phyloP scores from a whole-genome alignment of 1,284 basidiomycete species.

The Ceratobasidium theobromae region DNA sequence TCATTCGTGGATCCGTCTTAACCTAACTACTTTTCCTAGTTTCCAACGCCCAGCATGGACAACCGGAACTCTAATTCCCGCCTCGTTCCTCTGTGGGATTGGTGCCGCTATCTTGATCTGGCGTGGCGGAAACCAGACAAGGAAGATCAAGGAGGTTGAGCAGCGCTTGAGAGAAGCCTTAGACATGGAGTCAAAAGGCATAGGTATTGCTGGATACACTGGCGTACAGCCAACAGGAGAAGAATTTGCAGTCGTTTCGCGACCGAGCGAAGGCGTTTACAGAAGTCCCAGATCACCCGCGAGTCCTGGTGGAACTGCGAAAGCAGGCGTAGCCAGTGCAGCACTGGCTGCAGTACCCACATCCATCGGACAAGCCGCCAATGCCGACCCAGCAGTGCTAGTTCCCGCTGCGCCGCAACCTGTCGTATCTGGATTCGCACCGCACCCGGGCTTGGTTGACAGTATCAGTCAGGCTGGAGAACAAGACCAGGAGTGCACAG shows the following conservation, averaged over 20 bases:
- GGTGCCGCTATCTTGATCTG: conserved; percentile 77
- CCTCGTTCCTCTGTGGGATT: conserved; percentile 79
- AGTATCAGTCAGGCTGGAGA: too few relatives aligned
- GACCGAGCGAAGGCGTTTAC: neutral
- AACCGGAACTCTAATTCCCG: conserved; percentile 70
- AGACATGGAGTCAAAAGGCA: conserved; percentile 45
- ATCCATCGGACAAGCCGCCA: conserved; percentile 17
- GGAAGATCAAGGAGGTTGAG: conserved; percentile 72
- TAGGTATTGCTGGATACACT: conserved; percentile 21
- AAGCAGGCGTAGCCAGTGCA: neutral
- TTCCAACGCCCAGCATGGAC: conserved; percentile 50
- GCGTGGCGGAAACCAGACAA: conserved; percentile 74
- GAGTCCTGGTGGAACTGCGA: neutral
- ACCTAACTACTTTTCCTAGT: conserved; percentile 13
- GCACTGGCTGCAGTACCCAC: neutral
- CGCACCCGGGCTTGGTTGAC: conserved; percentile 14
- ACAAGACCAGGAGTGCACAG: too few relatives aligned
- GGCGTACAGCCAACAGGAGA: conserved; percentile 25
- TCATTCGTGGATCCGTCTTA: neutral
- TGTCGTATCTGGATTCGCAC: conserved; percentile 12
- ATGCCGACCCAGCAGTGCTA: conserved; percentile 20
- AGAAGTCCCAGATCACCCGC: neutral
- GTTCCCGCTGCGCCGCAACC: conserved; percentile 26
- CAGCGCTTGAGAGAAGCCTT: conserved; percentile 70
- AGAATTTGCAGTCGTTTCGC: conserved; percentile 20